Base-by-base conservation (phyloP, 768 basidiomycete genomes). In the Kwoniella dejecticola region DNA sequence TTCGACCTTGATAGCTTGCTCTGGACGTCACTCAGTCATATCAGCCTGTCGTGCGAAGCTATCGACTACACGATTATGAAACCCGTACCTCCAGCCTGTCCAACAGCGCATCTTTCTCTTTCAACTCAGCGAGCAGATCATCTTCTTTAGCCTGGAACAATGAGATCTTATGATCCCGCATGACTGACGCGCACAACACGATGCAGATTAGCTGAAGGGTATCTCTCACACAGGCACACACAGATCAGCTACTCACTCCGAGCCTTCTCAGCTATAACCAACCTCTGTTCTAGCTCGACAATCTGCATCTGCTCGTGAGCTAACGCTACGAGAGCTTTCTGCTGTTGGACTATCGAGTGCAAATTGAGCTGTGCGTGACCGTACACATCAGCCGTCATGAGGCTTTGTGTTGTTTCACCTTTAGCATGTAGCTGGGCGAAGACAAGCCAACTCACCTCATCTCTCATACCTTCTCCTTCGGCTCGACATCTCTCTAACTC, bases 111-210 rank as follows among this genome's bases (percentile, higher is more conserved):
- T 75, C 69, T 36, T 57, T 64, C 48, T 75, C 74, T 21, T 38
- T 57, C 52, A 71, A 33, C 27, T 69, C 65, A 8, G 68, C 62
- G 1, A 54, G 21, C 7, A 72, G 48, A 21, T 72, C 75, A 1
- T 65, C 69, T 26, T 76, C 72, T 44, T 50, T 68, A 2, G 71
- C 68, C 46, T 72, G 47, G 42, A 71, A 66, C 30, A 74, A 52
- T 12, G 72, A 54, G n/a, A 74, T 62, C 61, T 71, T 74, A 57
- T 76, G 71, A 29, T 76, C 75, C 4, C 72, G 62, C 63, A 76
- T 76, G 33, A 74, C 72, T 74, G 52, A 15, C 27, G 17, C 29
- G 17, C 38, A 8, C 17, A 17, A 10, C 52, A 23, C 15, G 12
- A 23, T n/a, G n/a, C n/a, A n/a, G n/a, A n/a, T n/a, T n/a, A n/a